A percentile compares a stretch with the other conserved stretches of the same genome.
These are phyloP conservation scores for Botrytis hyacinthi DNA, from an alignment of 2,329 filamentous ascomycete species.

Conservation along the genomic window DNA sequence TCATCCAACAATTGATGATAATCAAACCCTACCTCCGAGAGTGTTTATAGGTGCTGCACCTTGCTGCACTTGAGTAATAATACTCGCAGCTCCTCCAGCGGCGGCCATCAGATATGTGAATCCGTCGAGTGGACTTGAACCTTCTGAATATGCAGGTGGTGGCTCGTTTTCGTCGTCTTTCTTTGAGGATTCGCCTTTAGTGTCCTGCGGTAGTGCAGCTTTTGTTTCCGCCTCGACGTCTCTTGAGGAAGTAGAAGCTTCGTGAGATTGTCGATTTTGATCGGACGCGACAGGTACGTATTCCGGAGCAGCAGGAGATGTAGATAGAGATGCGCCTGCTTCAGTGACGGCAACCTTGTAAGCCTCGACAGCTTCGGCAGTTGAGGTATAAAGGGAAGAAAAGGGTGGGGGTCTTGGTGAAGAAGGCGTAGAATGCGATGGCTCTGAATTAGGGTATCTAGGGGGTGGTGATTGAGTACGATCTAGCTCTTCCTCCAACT, in stretches of 20 bases:
- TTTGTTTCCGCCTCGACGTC: conserved; percentile 72
- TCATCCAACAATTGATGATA: not conserved
- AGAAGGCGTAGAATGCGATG: conserved; percentile 47
- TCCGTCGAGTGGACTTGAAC: conserved; percentile 83
- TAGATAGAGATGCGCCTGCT: conserved; percentile 41
- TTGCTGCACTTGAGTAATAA: conserved; percentile 98
- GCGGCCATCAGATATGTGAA: conserved; percentile 98
- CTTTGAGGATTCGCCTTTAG: conserved; percentile 70
- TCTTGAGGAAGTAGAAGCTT: conserved; percentile 37
- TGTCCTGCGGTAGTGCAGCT: conserved; percentile 76
- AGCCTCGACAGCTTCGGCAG: conserved; percentile 40
- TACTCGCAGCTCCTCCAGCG: conserved; percentile 94
- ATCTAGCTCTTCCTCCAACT: conserved; percentile 39
- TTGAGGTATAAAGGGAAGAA: conserved; percentile 56
- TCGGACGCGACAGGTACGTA: conserved; percentile 49
- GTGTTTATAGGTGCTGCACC: conserved; percentile 82
- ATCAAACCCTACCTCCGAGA: conserved; percentile 65
- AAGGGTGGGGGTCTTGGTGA: conserved; percentile 55
- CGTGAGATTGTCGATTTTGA: conserved; percentile 31
- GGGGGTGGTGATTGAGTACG: conserved; percentile 55
- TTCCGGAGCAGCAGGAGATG: conserved; percentile 59
- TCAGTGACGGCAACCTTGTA: conserved; percentile 42
- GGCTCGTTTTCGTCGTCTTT: conserved; percentile 86
- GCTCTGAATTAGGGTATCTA: conserved; percentile 55
- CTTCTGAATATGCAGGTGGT: conserved; percentile 94